Base-by-base conservation (phyloP, 2,329 filamentous ascomycete genomes). In the Fusarium phyllophilum region DNA sequence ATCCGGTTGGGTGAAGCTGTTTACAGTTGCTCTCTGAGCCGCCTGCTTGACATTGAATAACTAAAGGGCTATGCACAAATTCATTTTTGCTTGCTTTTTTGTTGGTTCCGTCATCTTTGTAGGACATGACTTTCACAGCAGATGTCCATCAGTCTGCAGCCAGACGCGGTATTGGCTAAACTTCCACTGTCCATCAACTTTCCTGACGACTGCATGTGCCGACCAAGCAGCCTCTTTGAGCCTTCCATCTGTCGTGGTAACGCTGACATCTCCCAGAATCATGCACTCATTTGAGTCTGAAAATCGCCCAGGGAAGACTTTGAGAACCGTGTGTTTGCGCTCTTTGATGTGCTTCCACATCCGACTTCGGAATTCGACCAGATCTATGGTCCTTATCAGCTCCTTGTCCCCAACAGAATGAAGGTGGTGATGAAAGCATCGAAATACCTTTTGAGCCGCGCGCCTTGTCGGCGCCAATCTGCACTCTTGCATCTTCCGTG, bases 341-440 rank as follows among this genome's bases (percentile, higher is more conserved):
- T 80, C 78, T 62, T 77, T 74, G 26, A 86, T 82, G 26, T 76
- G 72, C 18, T 83, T 79, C 85, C 85, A 86, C 85, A 87, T 87
- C 31, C 80, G 77, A 24, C 72, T 70, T 41, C 86, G 82, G 34
- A 87, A 71, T 45, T 77, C 76, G 8, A 80, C 80, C 54, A 87
- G 84, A 44, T 84, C 85, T 87, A 55, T 41, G 20, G 12, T 34
- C 20, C 18, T 54, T 49, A 38, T 76, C 58, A 68, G 62, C 39
- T 41, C 33, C 42, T 60, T 24, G 33, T 62, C 56, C 45, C 26
- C 49, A 26, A 60, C 52, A 56, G 24, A 51, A 39, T 44, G 26
- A 29, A 57, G 41, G 13, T 48, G 26, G 8, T 41, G 45, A 63
- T 56, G 55, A 57, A 65, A 62, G 56, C 51, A 38, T 55, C n/a